Evolutionary conservation across 108 stramenopile species (phyloP), one percentile per base, ranked within the genome.

Genomic region (Pseudonitzschia delicatissima): DNA sequence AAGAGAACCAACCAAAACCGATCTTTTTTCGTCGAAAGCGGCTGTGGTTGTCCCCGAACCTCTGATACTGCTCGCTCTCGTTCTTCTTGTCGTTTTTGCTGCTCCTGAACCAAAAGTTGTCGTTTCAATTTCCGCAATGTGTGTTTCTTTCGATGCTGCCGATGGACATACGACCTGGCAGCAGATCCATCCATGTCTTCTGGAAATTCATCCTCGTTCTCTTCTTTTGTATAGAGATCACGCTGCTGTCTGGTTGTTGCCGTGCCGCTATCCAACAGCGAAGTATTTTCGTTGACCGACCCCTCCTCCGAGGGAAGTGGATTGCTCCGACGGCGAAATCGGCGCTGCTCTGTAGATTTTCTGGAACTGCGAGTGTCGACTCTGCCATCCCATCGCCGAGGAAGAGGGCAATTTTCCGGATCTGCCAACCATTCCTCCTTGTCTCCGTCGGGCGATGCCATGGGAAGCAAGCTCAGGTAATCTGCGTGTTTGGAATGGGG

Each of bases 31-130:
- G 9, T 6, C 32, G 25, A 28, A 3, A 39, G 55, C 28, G 29
- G 52, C 45, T 68, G 68, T 4, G 45, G 15, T 42, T 59, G 20
- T 53, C 74, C 74, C 20, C 68, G 50, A 25, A 76, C 45, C 45
- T 67, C 59, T 11, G 45, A 28, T 17, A 76, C 74, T 17, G 40
- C 62, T 47, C 61, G 45, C 48, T 76, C 74, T 2, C 74, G 74
- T 32, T 70, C 40, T 48, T 40, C 51, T 28, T 55, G 47, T 55
- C 31, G 29, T 17, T 55, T 8, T 55, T 68, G 68, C 42, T 73
- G 53, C 27, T 57, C 61, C 15, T 62, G 47, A 23, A 42, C 20
- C 17, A 57, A 20, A 42, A 55, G 13, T 8, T 26, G 7, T 15
- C 58, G 58, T 27, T 71, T 27, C 26, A 29, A 32, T 13, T 71